Evolutionary conservation across 345 rosid species (phyloP).

Genomic region (Passiflora organensis): DNA sequence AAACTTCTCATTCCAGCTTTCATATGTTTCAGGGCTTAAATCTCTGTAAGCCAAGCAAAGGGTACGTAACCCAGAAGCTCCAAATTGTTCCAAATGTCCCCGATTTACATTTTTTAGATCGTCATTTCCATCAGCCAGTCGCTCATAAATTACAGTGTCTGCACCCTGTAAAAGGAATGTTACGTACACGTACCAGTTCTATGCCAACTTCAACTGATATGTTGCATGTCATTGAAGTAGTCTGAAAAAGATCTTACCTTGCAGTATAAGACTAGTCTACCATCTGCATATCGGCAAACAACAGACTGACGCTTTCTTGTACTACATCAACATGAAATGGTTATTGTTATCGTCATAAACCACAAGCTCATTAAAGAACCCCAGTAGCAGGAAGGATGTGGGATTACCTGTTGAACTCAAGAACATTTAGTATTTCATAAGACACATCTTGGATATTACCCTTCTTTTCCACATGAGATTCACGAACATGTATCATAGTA

Average conservation of each 20-base stretch:
- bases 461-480: constrained; percentile 96
- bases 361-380: constrained; percentile 11
- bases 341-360: constrained; percentile 8
- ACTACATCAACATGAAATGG: constrained; percentile 42
- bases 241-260: constrained; percentile 53
- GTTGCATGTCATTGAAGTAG: constrained; percentile 8
- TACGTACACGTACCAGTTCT: constrained; percentile 30
- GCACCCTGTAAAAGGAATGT: constrained; percentile 73
- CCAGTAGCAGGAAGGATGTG: constrained; percentile 3
- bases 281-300: constrained; percentile 93
- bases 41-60: constrained; percentile 92
- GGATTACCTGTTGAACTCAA: constrained; percentile 90
- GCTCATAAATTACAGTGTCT: constrained; percentile 89
- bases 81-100: constrained; percentile 88
- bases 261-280: constrained; percentile 92
- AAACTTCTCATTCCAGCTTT: constrained; percentile 95
- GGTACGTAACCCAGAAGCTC: constrained; percentile 95
- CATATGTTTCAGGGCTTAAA: constrained; percentile 66
- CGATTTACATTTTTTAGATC: constrained; percentile 68
- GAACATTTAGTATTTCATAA: constrained; percentile 94
- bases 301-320: constrained; percentile 99
- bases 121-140: constrained; percentile 67
- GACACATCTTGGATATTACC: constrained; percentile 77
- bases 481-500: constrained; percentile 85
- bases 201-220: not conserved